A percentile compares a stretch with the other conserved stretches of the same genome.
Evolutionary conservation across 257 asterid genomes (phyloP).

Genomic region (Lycium ferocissimum): DNA sequence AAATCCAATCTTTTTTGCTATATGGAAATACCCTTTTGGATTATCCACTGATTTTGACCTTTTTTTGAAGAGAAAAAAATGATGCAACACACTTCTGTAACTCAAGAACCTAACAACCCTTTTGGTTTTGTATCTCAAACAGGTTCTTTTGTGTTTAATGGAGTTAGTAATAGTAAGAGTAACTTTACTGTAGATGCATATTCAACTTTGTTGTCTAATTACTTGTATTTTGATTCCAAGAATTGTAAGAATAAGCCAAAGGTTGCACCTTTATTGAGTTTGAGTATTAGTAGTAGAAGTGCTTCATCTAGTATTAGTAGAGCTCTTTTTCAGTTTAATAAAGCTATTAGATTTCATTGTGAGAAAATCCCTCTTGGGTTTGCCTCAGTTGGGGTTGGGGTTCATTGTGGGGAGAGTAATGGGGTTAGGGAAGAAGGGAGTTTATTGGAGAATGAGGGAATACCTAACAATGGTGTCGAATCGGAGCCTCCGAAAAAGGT

Average conservation of each 20-base stretch:
- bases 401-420: slow-evolving; percentile 54
- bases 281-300: slow-evolving; percentile 60
- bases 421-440: slow-evolving; percentile 61
- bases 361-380: slow-evolving; percentile 87
- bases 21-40: slow-evolving; percentile 15
- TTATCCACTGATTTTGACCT: neutral
- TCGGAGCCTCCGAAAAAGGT: slow-evolving; percentile 68
- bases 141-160: slow-evolving; percentile 55
- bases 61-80: neutral
- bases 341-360: slow-evolving; percentile 74
- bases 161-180: slow-evolving; percentile 16
- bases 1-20: slow-evolving; percentile 29
- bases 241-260: slow-evolving; percentile 50
- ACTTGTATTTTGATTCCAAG: slow-evolving; percentile 58
- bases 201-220: slow-evolving; percentile 43
- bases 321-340: slow-evolving; percentile 64
- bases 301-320: slow-evolving; percentile 64
- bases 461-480: slow-evolving; percentile 45
- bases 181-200: neutral
- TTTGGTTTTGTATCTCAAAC: slow-evolving; percentile 57
- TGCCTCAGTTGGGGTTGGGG: slow-evolving; percentile 56
- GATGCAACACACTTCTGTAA: slow-evolving; percentile 82
- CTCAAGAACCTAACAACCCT: slow-evolving; percentile 68
- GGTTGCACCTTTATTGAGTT: slow-evolving; percentile 63
- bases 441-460: slow-evolving; percentile 65